These are phyloP conservation scores for Syzygium syzygioides DNA, from an alignment of 441 rosid genomes.

Conservation along the genomic window DNA sequence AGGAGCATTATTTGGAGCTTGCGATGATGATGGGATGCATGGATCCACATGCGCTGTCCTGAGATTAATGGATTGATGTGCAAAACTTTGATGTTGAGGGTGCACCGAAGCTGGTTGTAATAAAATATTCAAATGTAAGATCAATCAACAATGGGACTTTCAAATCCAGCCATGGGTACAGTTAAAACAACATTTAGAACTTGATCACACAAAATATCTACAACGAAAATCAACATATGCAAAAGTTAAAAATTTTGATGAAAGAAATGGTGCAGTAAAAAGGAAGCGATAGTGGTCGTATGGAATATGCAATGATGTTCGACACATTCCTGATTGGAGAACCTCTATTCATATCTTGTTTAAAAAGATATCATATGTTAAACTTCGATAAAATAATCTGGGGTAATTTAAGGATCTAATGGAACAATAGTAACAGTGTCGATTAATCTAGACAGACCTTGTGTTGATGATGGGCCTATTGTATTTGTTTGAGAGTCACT, in stretches of 20 bases:
- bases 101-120: background rate
- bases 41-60: no score
- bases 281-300: background rate
- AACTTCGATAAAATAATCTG: rapidly evolving
- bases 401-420: background rate
- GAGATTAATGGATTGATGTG: no score
- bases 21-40: no score
- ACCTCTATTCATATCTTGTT: no score
- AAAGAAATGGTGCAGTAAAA: background rate
- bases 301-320: no score
- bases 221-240: background rate
- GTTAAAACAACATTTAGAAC: background rate
- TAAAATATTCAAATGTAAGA: background rate
- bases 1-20: no score
- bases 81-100: background rate
- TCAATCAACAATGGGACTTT: background rate
- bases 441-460: rapidly evolving
- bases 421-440: rapidly evolving
- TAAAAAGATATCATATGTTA: background rate
- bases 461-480: rapidly evolving
- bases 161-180: background rate
- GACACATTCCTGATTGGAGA: no score
- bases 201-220: background rate
- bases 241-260: background rate
- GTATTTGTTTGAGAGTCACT: rapidly evolving